These are phyloP conservation scores for Acacia concinna DNA, from an alignment of 331 rosid genomes.

Conservation along the genomic window DNA sequence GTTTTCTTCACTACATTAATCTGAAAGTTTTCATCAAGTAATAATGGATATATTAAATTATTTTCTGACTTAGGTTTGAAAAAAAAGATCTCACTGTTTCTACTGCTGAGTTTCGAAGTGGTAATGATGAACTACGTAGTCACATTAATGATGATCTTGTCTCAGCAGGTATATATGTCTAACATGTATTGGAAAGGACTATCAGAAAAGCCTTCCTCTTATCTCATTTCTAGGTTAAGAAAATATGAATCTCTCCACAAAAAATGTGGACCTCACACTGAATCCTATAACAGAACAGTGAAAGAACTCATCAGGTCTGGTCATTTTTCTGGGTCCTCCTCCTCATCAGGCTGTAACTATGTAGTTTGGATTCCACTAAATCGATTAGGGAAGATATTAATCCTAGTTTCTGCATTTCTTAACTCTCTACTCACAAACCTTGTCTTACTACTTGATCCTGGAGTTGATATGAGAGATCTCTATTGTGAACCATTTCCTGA, in stretches of 20 bases:
- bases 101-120: not conserved
- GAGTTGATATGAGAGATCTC: slow-evolving; percentile 57
- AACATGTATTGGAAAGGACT: not conserved
- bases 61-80: not conserved
- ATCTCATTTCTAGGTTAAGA: slow-evolving; percentile 45
- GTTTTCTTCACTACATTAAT: slow-evolving; percentile 13
- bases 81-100: not conserved
- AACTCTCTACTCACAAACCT: slow-evolving; percentile 65
- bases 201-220: slow-evolving; percentile 1
- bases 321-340: not conserved
- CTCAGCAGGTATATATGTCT: not conserved
- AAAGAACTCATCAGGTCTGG: slow-evolving; percentile 45
- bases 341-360: not conserved
- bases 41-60: not conserved
- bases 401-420: slow-evolving; percentile 61
- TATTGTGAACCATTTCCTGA: slow-evolving; percentile 71
- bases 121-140: not conserved
- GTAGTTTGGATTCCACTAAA: slow-evolving; percentile 7
- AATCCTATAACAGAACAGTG: slow-evolving; percentile 51
- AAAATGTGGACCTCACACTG: slow-evolving; percentile 59
- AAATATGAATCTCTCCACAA: slow-evolving; percentile 62
- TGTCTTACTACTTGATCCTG: slow-evolving; percentile 67
- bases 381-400: slow-evolving; percentile 60
- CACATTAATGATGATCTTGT: too few relatives aligned
- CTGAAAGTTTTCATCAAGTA: not conserved